A percentile compares a stretch with the other conserved stretches of the same genome.
phyloP scores from a whole-genome alignment of 148 eudicot genomes.

The Hydrangea macrophylla region DNA sequence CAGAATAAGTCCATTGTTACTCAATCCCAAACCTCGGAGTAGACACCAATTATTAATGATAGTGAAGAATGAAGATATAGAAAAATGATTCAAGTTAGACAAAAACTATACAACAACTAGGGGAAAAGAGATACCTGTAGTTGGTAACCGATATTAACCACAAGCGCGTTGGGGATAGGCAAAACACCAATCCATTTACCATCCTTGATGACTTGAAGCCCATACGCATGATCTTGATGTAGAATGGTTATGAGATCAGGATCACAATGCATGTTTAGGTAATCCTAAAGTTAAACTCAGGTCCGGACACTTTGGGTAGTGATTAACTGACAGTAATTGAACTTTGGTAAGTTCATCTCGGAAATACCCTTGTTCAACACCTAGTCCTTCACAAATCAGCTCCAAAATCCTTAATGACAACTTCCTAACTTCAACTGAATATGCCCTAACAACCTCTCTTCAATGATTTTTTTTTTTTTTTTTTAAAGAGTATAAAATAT shows the following conservation, averaged over 20 bases:
- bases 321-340: slow-evolving; percentile 20
- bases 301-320: slow-evolving; percentile 36
- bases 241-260: slow-evolving; percentile 41
- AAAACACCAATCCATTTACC: slow-evolving; percentile 39
- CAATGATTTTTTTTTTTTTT: too few species aligned
- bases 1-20: too few species aligned
- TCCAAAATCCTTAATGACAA: slow-evolving; percentile 22
- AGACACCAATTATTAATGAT: too few species aligned
- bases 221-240: slow-evolving; percentile 36
- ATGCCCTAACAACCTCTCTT: slow-evolving; percentile 27
- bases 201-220: slow-evolving; percentile 42
- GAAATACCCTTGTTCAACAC: slow-evolving; percentile 25
- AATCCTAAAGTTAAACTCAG: slow-evolving; percentile 31
- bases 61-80: too few species aligned
- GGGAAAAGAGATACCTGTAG: slow-evolving; percentile 33
- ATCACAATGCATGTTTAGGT: slow-evolving; percentile 30
- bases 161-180: slow-evolving; percentile 40
- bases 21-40: too few species aligned
- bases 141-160: slow-evolving; percentile 39
- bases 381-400: slow-evolving; percentile 29
- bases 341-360: slow-evolving; percentile 16
- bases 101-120: too few species aligned
- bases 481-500: background rate
- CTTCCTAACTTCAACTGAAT: slow-evolving; percentile 18
- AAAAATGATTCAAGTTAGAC: too few species aligned